Evolutionary conservation across 23 red algal species (phyloP).

Genomic region (Gracilaria domingensis): DNA sequence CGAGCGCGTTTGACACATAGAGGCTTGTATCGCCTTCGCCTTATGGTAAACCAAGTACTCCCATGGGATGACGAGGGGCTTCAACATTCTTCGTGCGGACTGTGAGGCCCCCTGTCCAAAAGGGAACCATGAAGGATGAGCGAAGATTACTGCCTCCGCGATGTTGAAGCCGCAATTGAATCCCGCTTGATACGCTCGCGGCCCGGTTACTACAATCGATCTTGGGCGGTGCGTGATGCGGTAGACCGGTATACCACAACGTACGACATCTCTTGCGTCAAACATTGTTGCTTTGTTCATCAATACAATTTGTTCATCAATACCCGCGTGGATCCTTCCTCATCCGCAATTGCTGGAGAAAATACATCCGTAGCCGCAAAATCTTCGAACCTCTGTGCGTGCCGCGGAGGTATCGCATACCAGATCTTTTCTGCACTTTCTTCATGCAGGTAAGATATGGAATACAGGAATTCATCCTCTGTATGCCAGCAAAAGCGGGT

Average conservation of each 20-base stretch:
- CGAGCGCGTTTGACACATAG: background rate
- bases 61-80: conserved; percentile 34
- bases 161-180: conserved; percentile 92
- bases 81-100: background rate
- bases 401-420: conserved; percentile 72
- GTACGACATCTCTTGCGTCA: conserved; percentile 48
- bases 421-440: conserved; percentile 83
- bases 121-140: conserved; percentile 79
- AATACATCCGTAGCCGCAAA: conserved; percentile 54
- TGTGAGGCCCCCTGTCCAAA: conserved; percentile 52
- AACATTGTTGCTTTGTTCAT: conserved; percentile 87
- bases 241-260: conserved; percentile 54
- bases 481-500: conserved; percentile 95
- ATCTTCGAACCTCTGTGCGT: conserved; percentile 55
- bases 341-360: conserved; percentile 34
- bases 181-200: conserved; percentile 92
- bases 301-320: no score
- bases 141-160: conserved; percentile 96
- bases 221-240: conserved; percentile 81
- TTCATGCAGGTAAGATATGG: conserved; percentile 79
- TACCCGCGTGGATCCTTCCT: conserved; percentile 4
- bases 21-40: conserved; percentile 4
- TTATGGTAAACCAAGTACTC: conserved; percentile 71
- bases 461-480: conserved; percentile 93
- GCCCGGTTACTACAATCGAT: conserved; percentile 81